Base-by-base conservation (phyloP, 768 basidiomycete genomes). In the Rhodotorula kratochvilovae region DNA sequence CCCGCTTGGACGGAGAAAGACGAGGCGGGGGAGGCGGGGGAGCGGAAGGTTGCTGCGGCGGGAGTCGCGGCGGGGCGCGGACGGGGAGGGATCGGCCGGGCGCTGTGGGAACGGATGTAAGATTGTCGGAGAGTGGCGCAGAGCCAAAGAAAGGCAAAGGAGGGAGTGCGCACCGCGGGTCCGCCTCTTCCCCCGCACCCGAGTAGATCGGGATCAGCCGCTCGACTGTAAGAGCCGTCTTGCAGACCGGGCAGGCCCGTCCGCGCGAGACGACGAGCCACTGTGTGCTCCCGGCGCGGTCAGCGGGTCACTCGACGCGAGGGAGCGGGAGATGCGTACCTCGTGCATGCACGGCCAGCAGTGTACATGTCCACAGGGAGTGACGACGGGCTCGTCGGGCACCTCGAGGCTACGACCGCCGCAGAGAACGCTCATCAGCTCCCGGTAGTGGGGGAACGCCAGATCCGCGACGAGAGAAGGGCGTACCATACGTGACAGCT, bases 281-380 rank as follows among this genome's bases (percentile, higher is more conserved):
- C 63, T 64, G 39, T 27, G 23, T 2, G 50, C 31, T 36, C 11
- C 5, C 12, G 45, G 8, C 45, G 45, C 13, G 17, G 4, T 17
- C 15, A 21, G 19, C 39, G n/a, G n/a, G 42, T 15, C 33, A 5
- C 15, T 33, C 17, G 13, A 12, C 36, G n/a, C 17, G 53, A 35
- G 15, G n/a, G 29, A 43, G 35, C 1, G 31, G 13, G 42, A 11
- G 39, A 10, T 1, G 3, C 62, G 45, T 10, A 69, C 68, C 50
- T 70, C 68, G 63, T 70, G 63, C 42, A 43, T 46, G 33, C 68
- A 70, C 2, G 63, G 63, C 68, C 68, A 70, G 53, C 68, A 70
- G 29, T 33, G 54, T 7, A 70, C 7, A 19, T 70, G 68, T 0
- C 68, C 68, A 35, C 68, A 70, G 12, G 68, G 68, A 1, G 68